Conservation (phyloP, 2,329 filamentous ascomycete genomes). For the Chrysoporthe cubensis region DNA sequence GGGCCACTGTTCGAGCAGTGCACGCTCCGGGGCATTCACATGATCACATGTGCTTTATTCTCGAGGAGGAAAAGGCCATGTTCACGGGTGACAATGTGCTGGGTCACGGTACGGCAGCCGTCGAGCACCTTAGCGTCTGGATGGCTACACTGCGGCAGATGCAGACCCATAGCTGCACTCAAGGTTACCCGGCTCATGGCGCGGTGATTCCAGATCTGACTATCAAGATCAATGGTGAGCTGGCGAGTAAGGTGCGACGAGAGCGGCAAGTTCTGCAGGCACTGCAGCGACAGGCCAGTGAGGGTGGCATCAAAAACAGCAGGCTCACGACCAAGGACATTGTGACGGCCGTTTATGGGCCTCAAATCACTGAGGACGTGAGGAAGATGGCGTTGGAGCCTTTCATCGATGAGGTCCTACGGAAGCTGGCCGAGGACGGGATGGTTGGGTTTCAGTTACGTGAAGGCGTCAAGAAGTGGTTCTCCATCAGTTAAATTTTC, state of each 20-base stretch:
- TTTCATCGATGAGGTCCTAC: slow-evolving; percentile 46
- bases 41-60: slow-evolving; percentile 80
- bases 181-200: slow-evolving; percentile 52
- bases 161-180: slow-evolving; percentile 37
- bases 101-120: slow-evolving; percentile 84
- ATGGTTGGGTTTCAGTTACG: slow-evolving; percentile 46
- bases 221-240: slow-evolving; percentile 43
- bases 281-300: slow-evolving; percentile 32
- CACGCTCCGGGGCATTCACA: slow-evolving; percentile 70
- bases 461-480: slow-evolving; percentile 45
- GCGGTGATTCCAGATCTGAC: slow-evolving; percentile 42
- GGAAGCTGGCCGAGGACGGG: slow-evolving; percentile 48
- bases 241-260: slow-evolving; percentile 43
- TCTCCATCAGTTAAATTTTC: slow-evolving; percentile 17
- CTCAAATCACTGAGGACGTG: slow-evolving; percentile 40
- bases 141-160: slow-evolving; percentile 30
- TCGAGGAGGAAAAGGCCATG: slow-evolving; percentile 80
- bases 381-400: slow-evolving; percentile 45
- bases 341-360: slow-evolving; percentile 48
- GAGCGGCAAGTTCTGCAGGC: slow-evolving; percentile 45
- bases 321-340: slow-evolving; percentile 46
- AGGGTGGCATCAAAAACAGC: slow-evolving; percentile 28
- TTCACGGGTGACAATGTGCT: slow-evolving; percentile 91
- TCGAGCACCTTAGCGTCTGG: slow-evolving; percentile 72
- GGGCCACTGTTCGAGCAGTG: slow-evolving; percentile 69